Conservation (phyloP, 768 basidiomycete genomes). For the Phylloporus sp. region DNA sequence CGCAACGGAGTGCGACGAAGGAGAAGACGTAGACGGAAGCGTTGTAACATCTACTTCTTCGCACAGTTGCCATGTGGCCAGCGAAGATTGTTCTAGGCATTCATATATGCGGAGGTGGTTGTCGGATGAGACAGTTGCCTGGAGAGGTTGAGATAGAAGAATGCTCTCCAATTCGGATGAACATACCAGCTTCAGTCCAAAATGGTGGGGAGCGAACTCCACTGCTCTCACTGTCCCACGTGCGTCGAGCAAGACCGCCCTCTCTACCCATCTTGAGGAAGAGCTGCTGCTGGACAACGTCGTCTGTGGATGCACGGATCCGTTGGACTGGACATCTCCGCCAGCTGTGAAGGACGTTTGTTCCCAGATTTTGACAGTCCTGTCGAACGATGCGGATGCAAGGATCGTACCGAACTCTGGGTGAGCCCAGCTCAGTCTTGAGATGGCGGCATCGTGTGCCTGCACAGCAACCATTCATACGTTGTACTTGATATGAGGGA, state of each 20-base stretch:
- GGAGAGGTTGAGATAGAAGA: background rate
- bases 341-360: constrained; percentile 40
- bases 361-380: constrained; percentile 93
- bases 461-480: constrained; percentile 28
- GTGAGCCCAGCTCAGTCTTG: constrained; percentile 85
- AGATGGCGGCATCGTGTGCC: constrained; percentile 94
- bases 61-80: constrained; percentile 69
- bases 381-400: constrained; percentile 85
- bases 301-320: constrained; percentile 13
- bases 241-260: constrained; percentile 74
- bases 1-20: constrained; percentile 51
- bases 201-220: constrained; percentile 84
- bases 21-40: constrained; percentile 42
- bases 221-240: constrained; percentile 82
- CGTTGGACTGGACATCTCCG: constrained; percentile 24
- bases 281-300: constrained; percentile 19
- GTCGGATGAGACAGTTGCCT: constrained; percentile 91
- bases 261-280: constrained; percentile 63
- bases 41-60: constrained; percentile 73
- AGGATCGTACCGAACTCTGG: constrained; percentile 88
- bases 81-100: constrained; percentile 70
- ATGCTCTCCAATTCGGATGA: background rate
- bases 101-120: constrained; percentile 87
- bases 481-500: background rate
- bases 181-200: constrained; percentile 83